These are phyloP conservation scores for Aaosphaeria arxii DNA, from an alignment of 2,329 filamentous ascomycete genomes.

Conservation along the genomic window DNA sequence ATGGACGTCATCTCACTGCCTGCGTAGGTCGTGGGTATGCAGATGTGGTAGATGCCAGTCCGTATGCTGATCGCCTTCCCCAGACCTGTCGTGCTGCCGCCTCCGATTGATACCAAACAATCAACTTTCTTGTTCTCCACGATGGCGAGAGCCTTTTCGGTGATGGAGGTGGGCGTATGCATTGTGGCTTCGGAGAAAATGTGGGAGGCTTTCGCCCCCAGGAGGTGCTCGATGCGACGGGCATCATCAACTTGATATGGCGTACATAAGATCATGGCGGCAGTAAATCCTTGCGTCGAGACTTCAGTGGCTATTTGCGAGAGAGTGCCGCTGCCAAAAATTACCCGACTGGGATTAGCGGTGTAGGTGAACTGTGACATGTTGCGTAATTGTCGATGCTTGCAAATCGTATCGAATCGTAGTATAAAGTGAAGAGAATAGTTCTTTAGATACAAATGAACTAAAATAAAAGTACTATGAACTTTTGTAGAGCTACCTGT, in stretches of 20 bases:
- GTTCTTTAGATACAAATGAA: too few species aligned
- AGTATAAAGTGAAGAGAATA: too few species aligned
- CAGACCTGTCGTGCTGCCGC: conserved; percentile 61
- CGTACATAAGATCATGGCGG: conserved; percentile 57
- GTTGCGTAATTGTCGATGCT: too few species aligned
- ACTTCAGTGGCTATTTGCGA: conserved; percentile 47
- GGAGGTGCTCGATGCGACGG: conserved; percentile 24
- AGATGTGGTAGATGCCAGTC: conserved; percentile 32
- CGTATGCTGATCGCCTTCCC: conserved; percentile 35
- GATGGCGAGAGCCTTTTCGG: conserved; percentile 54
- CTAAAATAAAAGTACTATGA: too few species aligned
- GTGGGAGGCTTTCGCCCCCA: conserved; percentile 32
- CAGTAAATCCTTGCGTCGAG: conserved; percentile 45
- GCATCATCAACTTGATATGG: conserved; percentile 50
- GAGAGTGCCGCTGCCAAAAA: conserved; percentile 57
- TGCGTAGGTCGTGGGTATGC: conserved; percentile 35
- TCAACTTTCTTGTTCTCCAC: conserved; percentile 48
- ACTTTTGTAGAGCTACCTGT: too few species aligned
- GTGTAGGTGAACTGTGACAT: conserved; percentile 39
- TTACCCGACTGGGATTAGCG: conserved; percentile 51
- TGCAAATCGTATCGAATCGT: too few species aligned
- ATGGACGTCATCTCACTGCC: conserved; percentile 61
- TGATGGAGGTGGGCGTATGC: conserved; percentile 60
- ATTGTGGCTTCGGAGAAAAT: conserved; percentile 58
- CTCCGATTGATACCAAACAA: conserved; percentile 59